Evolutionary conservation across 495 filamentous ascomycete genomes (phyloP), one percentile per base, ranked within the genome.

Genomic region (Penicillium arizonense): DNA sequence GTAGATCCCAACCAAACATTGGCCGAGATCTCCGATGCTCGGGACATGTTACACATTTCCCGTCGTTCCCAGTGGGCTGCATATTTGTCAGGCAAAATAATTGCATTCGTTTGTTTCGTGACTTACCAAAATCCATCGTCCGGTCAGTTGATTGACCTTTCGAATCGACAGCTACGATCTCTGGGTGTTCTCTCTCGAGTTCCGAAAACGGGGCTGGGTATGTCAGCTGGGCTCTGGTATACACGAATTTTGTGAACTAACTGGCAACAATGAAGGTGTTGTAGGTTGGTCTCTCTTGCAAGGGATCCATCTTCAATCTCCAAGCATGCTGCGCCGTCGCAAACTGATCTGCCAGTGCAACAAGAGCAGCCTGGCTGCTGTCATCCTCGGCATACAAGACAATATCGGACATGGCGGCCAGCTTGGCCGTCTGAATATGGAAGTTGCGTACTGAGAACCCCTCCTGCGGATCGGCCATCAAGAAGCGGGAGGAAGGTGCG

Each of bases 41-140:
- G 82, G 3, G 92, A 91, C 93, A 98, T 96, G 49, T 78, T 77
- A 67, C 85, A 89, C 94, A 98, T 98, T 66, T 98, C 94, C 37
- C 83, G 57, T 44, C 92, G 82, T 68, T 98, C 94, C 71, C 87
- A 88, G 59, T 94, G 86, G 67, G 88, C 85, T 86, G 18, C 8
- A 10, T 21, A 30, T 33, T 46, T 39, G 14, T 50, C 14, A 45
- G 16, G 13, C 16, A n/a, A 18, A 12, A 28, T 9, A 3, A n/a
- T 12, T 30, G 26, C 7, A 30, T 16, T 28, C 1, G 13, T 16
- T 24, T 14, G 11, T 34, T 18, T 23, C 6, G 5, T 30, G 26
- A 75, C 82, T 72, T 65, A 87, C 84, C 88, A 63, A 98, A 96
- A 67, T 97, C 92, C 58, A 96, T 77, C n/a, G 91, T 84, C 20